Conservation (phyloP, 148 eudicot species). For the Spergularia marina region DNA sequence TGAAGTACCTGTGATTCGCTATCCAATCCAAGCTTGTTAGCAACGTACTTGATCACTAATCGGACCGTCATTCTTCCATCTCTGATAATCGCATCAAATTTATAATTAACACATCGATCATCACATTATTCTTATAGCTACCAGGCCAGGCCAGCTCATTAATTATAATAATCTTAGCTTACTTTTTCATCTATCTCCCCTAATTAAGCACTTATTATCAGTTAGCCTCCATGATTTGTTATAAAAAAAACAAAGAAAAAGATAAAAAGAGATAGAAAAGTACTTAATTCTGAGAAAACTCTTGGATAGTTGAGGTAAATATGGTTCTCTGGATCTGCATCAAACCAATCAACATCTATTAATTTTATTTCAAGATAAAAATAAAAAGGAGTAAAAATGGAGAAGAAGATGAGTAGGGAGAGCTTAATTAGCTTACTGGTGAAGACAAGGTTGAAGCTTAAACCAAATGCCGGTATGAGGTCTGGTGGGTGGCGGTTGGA, state of each 20-base stretch:
- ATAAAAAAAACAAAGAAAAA: neutral
- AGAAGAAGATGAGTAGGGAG: neutral
- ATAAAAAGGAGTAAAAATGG: neutral
- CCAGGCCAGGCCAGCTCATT: neutral
- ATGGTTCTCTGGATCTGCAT: slow-evolving; percentile 64
- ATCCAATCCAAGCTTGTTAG: slow-evolving; percentile 74
- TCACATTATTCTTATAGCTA: too few species aligned
- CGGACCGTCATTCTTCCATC: slow-evolving; percentile 79
- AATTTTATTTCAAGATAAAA: neutral
- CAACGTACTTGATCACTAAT: slow-evolving; percentile 72
- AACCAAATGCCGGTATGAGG: slow-evolving; percentile 87
- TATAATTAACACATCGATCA: neutral
- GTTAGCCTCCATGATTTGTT: neutral
- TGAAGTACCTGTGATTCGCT: slow-evolving; percentile 42
- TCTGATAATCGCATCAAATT: slow-evolving; percentile 28
- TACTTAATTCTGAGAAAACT: slow-evolving; percentile 84
- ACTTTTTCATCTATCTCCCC: neutral
- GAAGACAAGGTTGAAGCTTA: slow-evolving; percentile 58
- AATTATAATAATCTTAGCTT: neutral
- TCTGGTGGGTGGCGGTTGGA: slow-evolving; percentile 66
- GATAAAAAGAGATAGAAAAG: neutral
- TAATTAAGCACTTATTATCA: neutral
- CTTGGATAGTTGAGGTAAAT: slow-evolving; percentile 79
- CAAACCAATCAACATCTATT: neutral
- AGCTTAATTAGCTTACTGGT: slow-evolving; percentile 45